These are phyloP conservation scores for Corylus avellana DNA, from an alignment of 306 rosid genomes.

Conservation along the genomic window DNA sequence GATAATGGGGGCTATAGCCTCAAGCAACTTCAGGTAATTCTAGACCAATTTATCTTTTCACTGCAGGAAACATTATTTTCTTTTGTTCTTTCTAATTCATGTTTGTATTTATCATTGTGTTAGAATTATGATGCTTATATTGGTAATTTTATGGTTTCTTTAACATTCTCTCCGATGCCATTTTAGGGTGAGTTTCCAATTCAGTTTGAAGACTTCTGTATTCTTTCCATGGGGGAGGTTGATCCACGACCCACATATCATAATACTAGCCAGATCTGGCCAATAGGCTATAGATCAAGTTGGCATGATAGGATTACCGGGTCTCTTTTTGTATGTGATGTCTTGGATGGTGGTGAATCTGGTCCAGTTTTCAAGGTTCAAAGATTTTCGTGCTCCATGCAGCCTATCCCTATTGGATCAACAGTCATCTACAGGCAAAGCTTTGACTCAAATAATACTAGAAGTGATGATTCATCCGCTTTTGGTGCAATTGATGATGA, in stretches of 20 bases:
- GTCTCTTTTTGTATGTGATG: conserved; percentile 76
- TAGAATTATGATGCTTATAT: conserved; percentile 1
- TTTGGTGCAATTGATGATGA: conserved; percentile 36
- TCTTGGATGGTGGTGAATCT: conserved; percentile 84
- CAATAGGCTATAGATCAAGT: conserved; percentile 79
- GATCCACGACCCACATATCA: conserved; percentile 75
- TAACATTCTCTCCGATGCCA: background rate
- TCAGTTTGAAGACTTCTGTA: conserved; percentile 85
- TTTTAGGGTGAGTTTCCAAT: conserved; percentile 86
- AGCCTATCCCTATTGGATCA: conserved; percentile 59
- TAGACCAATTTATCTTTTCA: too few relatives aligned
- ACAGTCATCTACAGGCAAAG: conserved; percentile 53
- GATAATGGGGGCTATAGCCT: too few relatives aligned
- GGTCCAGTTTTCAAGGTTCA: conserved; percentile 83
- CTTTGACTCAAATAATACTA: conserved; percentile 37
- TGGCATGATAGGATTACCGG: conserved; percentile 96
- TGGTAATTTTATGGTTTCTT: too few relatives aligned
- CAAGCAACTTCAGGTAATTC: too few relatives aligned
- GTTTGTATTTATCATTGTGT: background rate
- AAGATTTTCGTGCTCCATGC: conserved; percentile 69
- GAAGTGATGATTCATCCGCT: conserved; percentile 35
- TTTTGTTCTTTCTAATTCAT: too few relatives aligned
- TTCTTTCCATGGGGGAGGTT: conserved; percentile 81
- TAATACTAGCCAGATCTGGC: conserved; percentile 62
- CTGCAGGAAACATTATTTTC: too few relatives aligned